phyloP scores from a whole-genome alignment of 805 yeast species.

The Candida verbasci region DNA sequence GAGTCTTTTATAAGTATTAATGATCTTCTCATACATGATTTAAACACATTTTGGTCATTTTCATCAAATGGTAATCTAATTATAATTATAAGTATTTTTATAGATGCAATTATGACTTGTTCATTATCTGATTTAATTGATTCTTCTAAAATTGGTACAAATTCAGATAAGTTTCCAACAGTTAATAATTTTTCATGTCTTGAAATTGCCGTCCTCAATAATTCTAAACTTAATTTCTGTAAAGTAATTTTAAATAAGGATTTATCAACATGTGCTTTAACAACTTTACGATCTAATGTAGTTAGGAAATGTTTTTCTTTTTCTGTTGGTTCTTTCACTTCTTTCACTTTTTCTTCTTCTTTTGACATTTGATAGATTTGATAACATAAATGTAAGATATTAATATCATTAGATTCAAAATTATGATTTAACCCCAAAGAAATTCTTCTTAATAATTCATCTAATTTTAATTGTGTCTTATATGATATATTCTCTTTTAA shows the following conservation, averaged over 20 bases:
- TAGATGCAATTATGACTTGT: slow-evolving; percentile 64
- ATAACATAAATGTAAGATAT: slow-evolving; percentile 65
- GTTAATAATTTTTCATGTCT: slow-evolving; percentile 58
- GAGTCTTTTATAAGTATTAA: slow-evolving; percentile 65
- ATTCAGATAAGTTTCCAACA: slow-evolving; percentile 59
- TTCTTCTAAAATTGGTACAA: slow-evolving; percentile 65
- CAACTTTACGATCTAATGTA: slow-evolving; percentile 58
- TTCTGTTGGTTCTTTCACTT: slow-evolving; percentile 8
- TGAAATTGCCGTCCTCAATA: slow-evolving; percentile 65
- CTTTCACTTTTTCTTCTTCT: slow-evolving; percentile 12
- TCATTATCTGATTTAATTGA: slow-evolving; percentile 68
- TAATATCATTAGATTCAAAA: slow-evolving; percentile 49
- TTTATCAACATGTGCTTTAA: slow-evolving; percentile 50
- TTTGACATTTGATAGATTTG: slow-evolving; percentile 41
- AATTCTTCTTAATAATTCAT: slow-evolving; percentile 72
- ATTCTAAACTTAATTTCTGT: slow-evolving; percentile 73
- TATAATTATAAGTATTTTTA: slow-evolving; percentile 57
- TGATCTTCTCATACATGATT: slow-evolving; percentile 55
- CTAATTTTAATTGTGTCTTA: slow-evolving; percentile 69
- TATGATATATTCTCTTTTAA: slow-evolving; percentile 55
- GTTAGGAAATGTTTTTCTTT: slow-evolving; percentile 67
- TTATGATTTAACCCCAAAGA: slow-evolving; percentile 78
- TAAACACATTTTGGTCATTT: slow-evolving; percentile 49
- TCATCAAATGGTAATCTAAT: slow-evolving; percentile 60
- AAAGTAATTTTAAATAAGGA: slow-evolving; percentile 56